Percentiles rank a stretch among this genome's conserved stretches.
phyloP scores from a whole-genome alignment of 768 basidiomycete species.

The Trametes villosa region DNA sequence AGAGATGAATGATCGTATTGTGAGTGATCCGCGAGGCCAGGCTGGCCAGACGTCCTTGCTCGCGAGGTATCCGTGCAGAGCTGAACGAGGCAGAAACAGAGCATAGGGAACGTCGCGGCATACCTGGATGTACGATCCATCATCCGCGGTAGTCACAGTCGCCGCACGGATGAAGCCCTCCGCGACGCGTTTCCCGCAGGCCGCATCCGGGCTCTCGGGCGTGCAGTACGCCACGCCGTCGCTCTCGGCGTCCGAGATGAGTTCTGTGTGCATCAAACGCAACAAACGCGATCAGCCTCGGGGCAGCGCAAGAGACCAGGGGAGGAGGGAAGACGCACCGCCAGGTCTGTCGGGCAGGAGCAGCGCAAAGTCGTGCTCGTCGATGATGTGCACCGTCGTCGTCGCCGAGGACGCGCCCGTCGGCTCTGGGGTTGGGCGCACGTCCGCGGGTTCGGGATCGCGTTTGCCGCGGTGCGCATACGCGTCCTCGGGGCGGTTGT shows the following conservation, averaged over 20 bases:
- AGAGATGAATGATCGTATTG: no score
- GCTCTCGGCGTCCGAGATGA: conserved; percentile 44
- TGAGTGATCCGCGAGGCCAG: no score
- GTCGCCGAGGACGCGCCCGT: conserved; percentile 38
- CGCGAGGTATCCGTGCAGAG: neutral
- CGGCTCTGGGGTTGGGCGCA: conserved; percentile 44
- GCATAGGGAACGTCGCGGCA: neutral
- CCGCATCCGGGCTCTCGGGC: conserved; percentile 27
- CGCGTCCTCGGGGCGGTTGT: no score
- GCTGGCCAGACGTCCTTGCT: no score
- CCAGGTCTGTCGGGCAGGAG: conserved; percentile 38
- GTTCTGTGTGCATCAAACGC: conserved; percentile 32
- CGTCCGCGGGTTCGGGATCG: conserved; percentile 22
- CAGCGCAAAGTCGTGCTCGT: conserved; percentile 38
- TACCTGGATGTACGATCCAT: conserved; percentile 47
- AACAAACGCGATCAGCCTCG: neutral
- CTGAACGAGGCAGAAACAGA: neutral
- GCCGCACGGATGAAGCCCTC: conserved; percentile 45
- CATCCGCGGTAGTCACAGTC: conserved; percentile 36
- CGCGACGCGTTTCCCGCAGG: conserved; percentile 37
- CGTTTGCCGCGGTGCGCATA: conserved; percentile 8
- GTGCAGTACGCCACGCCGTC: conserved; percentile 45
- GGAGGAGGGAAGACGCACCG: conserved; percentile 29
- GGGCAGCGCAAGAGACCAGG: neutral
- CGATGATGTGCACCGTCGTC: conserved; percentile 43